Percentiles rank a stretch among this genome's conserved stretches.
Evolutionary conservation across 2,329 filamentous ascomycete species (phyloP).

Genomic region (Ophiocordyceps robertsii): DNA sequence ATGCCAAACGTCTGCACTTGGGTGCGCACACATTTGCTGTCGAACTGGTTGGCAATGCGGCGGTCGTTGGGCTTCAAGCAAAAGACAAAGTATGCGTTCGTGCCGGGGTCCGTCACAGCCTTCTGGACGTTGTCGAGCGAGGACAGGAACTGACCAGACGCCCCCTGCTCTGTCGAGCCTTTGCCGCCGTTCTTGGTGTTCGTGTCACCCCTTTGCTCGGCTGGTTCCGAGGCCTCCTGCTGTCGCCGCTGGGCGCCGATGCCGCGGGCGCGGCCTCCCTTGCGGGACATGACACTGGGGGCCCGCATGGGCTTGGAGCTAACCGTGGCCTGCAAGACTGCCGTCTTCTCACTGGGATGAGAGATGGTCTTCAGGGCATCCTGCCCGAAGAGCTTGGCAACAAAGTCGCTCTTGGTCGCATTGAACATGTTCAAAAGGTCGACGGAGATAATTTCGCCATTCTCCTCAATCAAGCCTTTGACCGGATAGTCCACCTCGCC

Average conservation of each 20-base stretch:
- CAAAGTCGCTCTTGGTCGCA: slow-evolving; percentile 76
- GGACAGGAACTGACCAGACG: slow-evolving; percentile 81
- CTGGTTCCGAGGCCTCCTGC: slow-evolving; percentile 29
- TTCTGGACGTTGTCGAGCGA: slow-evolving; percentile 85
- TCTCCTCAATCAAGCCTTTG: slow-evolving; percentile 80
- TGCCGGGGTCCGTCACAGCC: slow-evolving; percentile 66
- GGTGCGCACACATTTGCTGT: slow-evolving; percentile 92
- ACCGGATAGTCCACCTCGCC: slow-evolving; percentile 92
- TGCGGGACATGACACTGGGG: slow-evolving; percentile 82
- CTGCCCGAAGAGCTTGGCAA: slow-evolving; percentile 86
- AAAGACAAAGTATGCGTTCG: slow-evolving; percentile 93
- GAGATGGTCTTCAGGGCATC: slow-evolving; percentile 83
- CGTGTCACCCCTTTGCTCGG: slow-evolving; percentile 36
- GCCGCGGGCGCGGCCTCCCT: slow-evolving; percentile 35
- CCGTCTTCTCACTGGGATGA: slow-evolving; percentile 81
- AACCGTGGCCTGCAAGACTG: slow-evolving; percentile 91
- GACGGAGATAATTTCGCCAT: slow-evolving; percentile 88
- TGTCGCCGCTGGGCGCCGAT: slow-evolving; percentile 23
- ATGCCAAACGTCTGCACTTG: slow-evolving; percentile 95
- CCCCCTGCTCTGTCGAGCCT: slow-evolving; percentile 55
- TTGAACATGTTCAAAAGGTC: slow-evolving; percentile 92
- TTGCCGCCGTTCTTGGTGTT: slow-evolving; percentile 22
- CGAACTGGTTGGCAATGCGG: slow-evolving; percentile 95
- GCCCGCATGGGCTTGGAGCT: slow-evolving; percentile 89
- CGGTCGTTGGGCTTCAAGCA: slow-evolving; percentile 96